A percentile compares a stretch with the other conserved stretches of the same genome.
These are phyloP conservation scores for Tricladium varicosporioides DNA, from an alignment of 2,329 filamentous ascomycete genomes.

Conservation along the genomic window DNA sequence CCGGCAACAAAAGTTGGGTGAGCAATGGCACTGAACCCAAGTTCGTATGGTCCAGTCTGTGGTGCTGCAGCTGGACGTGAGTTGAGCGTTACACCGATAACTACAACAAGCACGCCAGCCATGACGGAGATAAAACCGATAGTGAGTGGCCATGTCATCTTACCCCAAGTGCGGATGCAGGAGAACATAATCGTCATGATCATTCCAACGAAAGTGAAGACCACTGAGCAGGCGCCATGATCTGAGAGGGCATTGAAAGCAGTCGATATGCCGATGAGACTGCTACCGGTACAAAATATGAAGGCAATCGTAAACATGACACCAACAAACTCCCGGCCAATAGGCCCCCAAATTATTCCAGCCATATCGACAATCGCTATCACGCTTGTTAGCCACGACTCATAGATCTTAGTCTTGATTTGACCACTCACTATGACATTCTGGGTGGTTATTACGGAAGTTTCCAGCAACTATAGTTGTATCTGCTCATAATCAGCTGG, in stretches of 20 bases:
- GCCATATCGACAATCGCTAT: conserved; percentile 54
- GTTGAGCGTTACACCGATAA: conserved; percentile 51
- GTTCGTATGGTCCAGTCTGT: conserved; percentile 53
- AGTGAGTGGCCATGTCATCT: conserved; percentile 48
- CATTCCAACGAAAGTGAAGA: conserved; percentile 43
- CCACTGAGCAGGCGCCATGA: conserved; percentile 52
- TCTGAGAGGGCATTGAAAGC: conserved; percentile 56
- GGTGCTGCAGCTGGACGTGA: conserved; percentile 59
- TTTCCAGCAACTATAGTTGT: conserved; percentile 47
- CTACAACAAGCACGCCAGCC: neutral
- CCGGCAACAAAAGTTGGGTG: conserved; percentile 55
- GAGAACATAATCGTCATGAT: neutral
- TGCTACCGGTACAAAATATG: conserved; percentile 52
- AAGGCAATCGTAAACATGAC: conserved; percentile 55
- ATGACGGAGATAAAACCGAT: conserved; percentile 52
- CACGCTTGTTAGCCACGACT: neutral
- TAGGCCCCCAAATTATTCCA: conserved; percentile 49
- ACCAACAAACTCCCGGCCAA: conserved; percentile 51
- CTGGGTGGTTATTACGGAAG: conserved; percentile 46
- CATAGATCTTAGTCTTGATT: neutral
- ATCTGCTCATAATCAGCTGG: too few species aligned
- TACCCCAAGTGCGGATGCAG: conserved; percentile 56
- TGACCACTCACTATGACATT: conserved; percentile 39
- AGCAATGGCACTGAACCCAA: conserved; percentile 56
- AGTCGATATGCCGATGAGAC: conserved; percentile 56